These are phyloP conservation scores for Sporisorium iseilematis-ciliati DNA, from an alignment of 1,284 basidiomycete species.

Conservation along the genomic window DNA sequence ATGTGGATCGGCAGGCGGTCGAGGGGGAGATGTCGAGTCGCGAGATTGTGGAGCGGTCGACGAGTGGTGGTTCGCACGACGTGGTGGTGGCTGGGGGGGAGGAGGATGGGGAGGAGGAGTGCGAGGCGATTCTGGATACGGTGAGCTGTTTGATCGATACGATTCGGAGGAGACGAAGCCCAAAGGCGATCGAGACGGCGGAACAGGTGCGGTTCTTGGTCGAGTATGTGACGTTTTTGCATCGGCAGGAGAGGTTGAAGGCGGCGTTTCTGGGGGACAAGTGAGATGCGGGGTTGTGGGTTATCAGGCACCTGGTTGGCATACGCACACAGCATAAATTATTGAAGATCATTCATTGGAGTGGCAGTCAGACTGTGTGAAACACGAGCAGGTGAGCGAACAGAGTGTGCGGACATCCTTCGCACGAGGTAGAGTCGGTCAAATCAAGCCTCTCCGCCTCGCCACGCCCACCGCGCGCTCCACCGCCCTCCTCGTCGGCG, in stretches of 20 bases:
- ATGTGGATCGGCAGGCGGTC: not conserved
- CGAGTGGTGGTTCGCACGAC: conserved; percentile 10
- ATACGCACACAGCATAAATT: not conserved
- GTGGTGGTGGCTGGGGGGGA: not conserved
- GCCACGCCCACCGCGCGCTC: conserved; percentile 22
- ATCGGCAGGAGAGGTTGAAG: conserved; percentile 44
- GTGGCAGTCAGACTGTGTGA: not conserved
- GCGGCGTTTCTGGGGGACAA: not conserved
- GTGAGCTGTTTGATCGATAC: conserved; percentile 56
- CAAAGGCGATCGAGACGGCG: conserved; percentile 68
- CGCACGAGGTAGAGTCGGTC: not conserved
- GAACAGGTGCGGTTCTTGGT: conserved; percentile 66
- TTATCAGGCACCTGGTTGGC: too few relatives aligned
- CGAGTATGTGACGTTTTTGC: conserved; percentile 56
- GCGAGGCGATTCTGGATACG: conserved; percentile 37
- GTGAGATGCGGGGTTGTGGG: not conserved
- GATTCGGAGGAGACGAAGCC: conserved; percentile 59
- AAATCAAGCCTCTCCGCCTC: conserved; percentile 8
- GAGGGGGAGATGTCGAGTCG: not conserved
- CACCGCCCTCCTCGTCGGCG: conserved; percentile 23
- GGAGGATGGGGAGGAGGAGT: conserved; percentile 5
- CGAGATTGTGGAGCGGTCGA: conserved; percentile 21
- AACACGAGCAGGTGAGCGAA: too few relatives aligned
- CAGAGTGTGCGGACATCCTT: not conserved
- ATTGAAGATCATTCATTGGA: too few relatives aligned